phyloP scores from a whole-genome alignment of 495 filamentous ascomycete species.

The Podospora didyma region DNA sequence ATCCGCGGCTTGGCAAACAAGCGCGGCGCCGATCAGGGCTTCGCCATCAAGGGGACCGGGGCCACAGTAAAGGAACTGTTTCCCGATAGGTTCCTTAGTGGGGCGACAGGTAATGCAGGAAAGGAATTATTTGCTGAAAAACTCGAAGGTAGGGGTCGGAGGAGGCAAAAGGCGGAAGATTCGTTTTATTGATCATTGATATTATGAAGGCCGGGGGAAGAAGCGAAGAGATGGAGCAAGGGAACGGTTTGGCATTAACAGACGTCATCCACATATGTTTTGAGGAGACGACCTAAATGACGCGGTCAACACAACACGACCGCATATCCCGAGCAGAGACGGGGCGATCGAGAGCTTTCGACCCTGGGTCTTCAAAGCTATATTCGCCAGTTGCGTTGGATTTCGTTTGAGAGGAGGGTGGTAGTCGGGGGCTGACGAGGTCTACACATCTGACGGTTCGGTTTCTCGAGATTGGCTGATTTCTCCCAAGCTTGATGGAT shows the following conservation, averaged over 20 bases:
- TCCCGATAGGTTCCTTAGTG: conserved; percentile 50
- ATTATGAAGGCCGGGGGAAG: too few relatives aligned
- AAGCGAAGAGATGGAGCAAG: too few relatives aligned
- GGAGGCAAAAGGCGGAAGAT: conserved; percentile 51
- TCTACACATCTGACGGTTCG: background rate
- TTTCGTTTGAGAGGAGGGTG: background rate
- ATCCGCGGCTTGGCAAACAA: conserved; percentile 59
- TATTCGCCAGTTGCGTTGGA: too few relatives aligned
- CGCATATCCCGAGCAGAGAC: too few relatives aligned
- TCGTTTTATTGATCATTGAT: conserved; percentile 40
- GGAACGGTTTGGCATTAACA: too few relatives aligned
- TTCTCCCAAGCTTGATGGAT: background rate
- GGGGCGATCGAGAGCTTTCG: too few relatives aligned
- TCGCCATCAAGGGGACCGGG: conserved; percentile 61
- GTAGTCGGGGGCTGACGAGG: background rate
- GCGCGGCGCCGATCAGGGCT: conserved; percentile 48
- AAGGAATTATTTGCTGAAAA: conserved; percentile 67
- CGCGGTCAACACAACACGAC: too few relatives aligned
- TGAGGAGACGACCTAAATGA: too few relatives aligned
- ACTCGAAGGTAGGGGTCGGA: conserved; percentile 41
- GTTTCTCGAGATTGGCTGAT: background rate
- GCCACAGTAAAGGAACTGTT: conserved; percentile 67
- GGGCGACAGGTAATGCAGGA: conserved; percentile 49
- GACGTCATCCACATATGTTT: too few relatives aligned
- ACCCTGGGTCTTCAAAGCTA: too few relatives aligned